Conservation (phyloP, 106 monocot genomes). For the Acanthochlamys bracteata region DNA sequence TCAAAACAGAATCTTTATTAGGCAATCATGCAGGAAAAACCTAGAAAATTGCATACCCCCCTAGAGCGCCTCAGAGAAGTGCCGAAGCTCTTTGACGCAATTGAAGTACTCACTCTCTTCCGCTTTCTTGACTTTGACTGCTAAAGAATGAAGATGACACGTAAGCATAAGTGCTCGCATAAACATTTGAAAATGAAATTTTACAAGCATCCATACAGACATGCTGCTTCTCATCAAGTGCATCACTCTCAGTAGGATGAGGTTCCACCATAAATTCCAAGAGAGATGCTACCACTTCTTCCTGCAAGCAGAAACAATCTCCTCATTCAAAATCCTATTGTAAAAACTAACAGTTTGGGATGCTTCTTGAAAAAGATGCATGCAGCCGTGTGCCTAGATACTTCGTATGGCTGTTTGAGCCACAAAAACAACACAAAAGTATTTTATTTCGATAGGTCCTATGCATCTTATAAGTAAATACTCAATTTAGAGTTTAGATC, state of each 20-base stretch:
- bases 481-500: too few species aligned
- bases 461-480: too few species aligned
- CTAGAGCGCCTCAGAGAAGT: slow-evolving; percentile 23
- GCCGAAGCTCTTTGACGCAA: slow-evolving; percentile 29
- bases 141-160: not conserved
- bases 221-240: not conserved
- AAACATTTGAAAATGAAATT: not conserved
- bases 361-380: not conserved
- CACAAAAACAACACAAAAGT: not conserved
- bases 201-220: not conserved
- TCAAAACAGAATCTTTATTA: too few species aligned
- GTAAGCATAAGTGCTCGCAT: not conserved
- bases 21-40: too few species aligned
- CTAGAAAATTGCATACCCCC: slow-evolving; percentile 23
- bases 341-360: not conserved
- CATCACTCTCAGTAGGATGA: slow-evolving; percentile 16
- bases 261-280: slow-evolving; percentile 79
- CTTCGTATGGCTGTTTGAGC: not conserved
- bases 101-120: slow-evolving; percentile 37
- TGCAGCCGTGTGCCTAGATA: not conserved
- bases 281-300: slow-evolving; percentile 59
- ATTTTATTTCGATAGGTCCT: too few species aligned
- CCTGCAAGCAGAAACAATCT: slow-evolving; percentile 23
- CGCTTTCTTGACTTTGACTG: slow-evolving; percentile 57
- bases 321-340: not conserved